Conservation (phyloP, 1,284 basidiomycete genomes). For the Thecaphora frezii region DNA sequence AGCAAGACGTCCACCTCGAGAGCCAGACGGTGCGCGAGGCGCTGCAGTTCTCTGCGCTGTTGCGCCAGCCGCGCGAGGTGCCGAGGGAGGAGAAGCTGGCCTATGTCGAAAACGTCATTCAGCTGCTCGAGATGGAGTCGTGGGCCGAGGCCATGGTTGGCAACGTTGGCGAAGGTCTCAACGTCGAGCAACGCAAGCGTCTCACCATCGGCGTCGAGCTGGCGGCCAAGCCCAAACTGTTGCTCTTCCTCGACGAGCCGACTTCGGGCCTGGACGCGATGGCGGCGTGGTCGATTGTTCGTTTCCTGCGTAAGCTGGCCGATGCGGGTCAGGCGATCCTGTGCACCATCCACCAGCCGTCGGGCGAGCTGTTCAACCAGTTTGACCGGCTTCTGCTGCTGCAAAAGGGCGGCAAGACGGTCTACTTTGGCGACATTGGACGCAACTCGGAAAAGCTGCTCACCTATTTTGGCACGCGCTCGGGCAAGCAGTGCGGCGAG, state of each 20-base stretch:
- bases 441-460: constrained; percentile 66
- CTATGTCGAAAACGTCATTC: constrained; percentile 45
- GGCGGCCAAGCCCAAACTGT: constrained; percentile 45
- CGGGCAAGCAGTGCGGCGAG: constrained; percentile 62
- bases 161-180: constrained; percentile 36
- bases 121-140: constrained; percentile 45
- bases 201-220: constrained; percentile 52
- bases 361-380: constrained; percentile 46
- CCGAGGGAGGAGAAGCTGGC: constrained; percentile 37
- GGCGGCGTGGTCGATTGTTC: constrained; percentile 32
- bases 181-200: constrained; percentile 50
- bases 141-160: constrained; percentile 50
- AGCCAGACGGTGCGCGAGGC: constrained; percentile 46
- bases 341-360: constrained; percentile 60
- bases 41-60: constrained; percentile 44
- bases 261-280: constrained; percentile 46
- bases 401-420: constrained; percentile 46
- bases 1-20: constrained; percentile 45
- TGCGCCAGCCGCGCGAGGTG: constrained; percentile 42
- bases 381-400: constrained; percentile 48
- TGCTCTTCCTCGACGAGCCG: constrained; percentile 56
- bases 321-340: constrained; percentile 54
- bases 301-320: constrained; percentile 58
- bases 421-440: constrained; percentile 71
- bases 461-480: constrained; percentile 71